Conservation (phyloP, 345 rosid species). For the Arabis hirsuta region DNA sequence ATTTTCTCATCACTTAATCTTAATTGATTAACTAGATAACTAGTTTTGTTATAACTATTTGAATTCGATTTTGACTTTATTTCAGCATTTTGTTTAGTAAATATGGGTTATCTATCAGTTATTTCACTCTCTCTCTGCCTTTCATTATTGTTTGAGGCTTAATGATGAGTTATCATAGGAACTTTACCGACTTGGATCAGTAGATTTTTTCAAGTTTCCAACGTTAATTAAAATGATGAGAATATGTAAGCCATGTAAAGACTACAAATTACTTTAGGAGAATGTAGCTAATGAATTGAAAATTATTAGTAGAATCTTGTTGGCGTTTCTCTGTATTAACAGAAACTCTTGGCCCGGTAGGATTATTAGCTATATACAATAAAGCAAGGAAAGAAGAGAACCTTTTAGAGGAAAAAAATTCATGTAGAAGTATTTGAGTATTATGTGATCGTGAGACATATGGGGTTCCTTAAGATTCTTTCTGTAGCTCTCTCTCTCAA, state of each 20-base stretch:
- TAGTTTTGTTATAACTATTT: background rate
- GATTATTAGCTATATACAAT: slow-evolving; percentile 17
- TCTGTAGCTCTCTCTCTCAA: slow-evolving; percentile 11
- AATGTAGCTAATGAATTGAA: slow-evolving; percentile 24
- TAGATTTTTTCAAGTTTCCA: background rate
- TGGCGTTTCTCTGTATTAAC: slow-evolving; percentile 12
- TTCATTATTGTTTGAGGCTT: slow-evolving; percentile 10
- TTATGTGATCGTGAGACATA: slow-evolving; percentile 33
- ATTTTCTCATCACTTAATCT: slow-evolving; percentile 2
- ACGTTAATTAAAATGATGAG: slow-evolving; percentile 27
- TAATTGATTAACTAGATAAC: background rate
- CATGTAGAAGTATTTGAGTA: slow-evolving; percentile 33
- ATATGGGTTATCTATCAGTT: slow-evolving; percentile 1
- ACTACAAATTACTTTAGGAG: slow-evolving; percentile 18
- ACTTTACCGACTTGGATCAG: slow-evolving; percentile 25
- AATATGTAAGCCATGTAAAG: slow-evolving; percentile 25
- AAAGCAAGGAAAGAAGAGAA: slow-evolving; percentile 5
- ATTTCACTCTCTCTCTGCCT: background rate
- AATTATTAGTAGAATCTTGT: slow-evolving; percentile 18
- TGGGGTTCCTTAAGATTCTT: slow-evolving; percentile 27
- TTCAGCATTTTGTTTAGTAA: slow-evolving; percentile 2
- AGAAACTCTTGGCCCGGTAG: slow-evolving; percentile 9
- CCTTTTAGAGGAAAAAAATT: background rate
- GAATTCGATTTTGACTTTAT: slow-evolving; percentile 3
- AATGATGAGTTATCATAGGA: slow-evolving; percentile 33